These are phyloP conservation scores for Phytophthora melonis DNA, from an alignment of 352 stramenopile genomes.

Conservation along the genomic window DNA sequence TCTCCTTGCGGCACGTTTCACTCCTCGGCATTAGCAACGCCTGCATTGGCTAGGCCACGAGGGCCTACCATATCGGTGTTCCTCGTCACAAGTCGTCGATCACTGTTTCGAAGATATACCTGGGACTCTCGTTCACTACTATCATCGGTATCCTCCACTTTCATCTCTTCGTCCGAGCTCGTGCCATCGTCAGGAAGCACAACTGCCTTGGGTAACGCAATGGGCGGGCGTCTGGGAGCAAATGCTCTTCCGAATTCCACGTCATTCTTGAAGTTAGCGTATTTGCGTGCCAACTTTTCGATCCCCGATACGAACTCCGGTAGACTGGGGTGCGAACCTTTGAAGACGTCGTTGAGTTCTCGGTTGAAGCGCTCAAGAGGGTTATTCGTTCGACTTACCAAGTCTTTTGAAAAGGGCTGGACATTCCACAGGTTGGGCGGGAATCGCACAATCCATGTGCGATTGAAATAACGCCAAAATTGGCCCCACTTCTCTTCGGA, in stretches of 20 bases:
- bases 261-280: background rate
- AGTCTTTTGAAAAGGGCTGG: background rate
- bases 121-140: background rate
- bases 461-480: conserved; percentile 6
- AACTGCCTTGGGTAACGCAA: background rate
- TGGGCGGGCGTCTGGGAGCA: background rate
- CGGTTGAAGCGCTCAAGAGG: background rate
- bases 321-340: background rate
- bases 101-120: background rate
- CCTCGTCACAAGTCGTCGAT: background rate
- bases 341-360: background rate
- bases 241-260: background rate
- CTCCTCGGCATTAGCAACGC: no score
- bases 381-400: conserved; percentile 1
- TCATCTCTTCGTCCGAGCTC: background rate
- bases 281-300: background rate
- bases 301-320: background rate
- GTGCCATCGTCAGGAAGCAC: background rate
- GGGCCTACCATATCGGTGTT: background rate
- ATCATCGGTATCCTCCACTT: background rate
- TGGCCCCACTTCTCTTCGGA: background rate
- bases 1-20: no score
- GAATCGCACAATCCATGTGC: conserved; percentile 8
- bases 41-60: background rate
- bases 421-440: conserved; percentile 12